Evolutionary conservation across 345 rosid species (phyloP).

Genomic region (Murraya paniculata): DNA sequence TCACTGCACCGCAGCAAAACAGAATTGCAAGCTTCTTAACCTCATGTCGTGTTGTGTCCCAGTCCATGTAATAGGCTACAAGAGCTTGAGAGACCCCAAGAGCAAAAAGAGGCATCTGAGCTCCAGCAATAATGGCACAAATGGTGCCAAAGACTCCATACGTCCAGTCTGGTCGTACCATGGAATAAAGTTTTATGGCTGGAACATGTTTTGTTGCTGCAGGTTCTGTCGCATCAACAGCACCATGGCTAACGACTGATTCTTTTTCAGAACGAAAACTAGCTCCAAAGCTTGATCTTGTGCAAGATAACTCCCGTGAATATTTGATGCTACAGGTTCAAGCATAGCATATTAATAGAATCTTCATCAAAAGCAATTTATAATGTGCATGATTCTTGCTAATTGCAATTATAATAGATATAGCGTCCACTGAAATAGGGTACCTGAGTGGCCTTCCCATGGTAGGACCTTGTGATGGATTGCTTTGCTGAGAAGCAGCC

Average conservation of each 20-base stretch:
- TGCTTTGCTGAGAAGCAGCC: constrained; percentile 54
- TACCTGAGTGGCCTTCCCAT: constrained; percentile 71
- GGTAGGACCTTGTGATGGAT: constrained; percentile 56
- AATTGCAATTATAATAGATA: not conserved
- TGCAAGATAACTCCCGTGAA: constrained; percentile 68
- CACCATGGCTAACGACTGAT: constrained; percentile 40
- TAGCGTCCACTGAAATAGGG: not conserved
- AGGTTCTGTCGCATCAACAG: constrained; percentile 43
- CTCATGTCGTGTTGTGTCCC: constrained; percentile 72
- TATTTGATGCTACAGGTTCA: constrained; percentile 39
- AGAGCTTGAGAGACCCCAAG: constrained; percentile 94
- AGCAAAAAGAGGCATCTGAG: constrained; percentile 95
- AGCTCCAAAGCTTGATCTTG: constrained; percentile 57
- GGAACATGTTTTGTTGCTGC: constrained; percentile 43
- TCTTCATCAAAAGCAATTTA: not conserved
- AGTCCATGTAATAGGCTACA: constrained; percentile 72
- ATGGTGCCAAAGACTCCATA: constrained; percentile 72
- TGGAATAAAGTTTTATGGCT: constrained; percentile 60
- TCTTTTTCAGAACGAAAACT: constrained; percentile 90
- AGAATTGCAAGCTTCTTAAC: constrained; percentile 68
- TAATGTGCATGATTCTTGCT: not conserved
- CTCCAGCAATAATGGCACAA: constrained; percentile 74
- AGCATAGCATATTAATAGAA: not conserved
- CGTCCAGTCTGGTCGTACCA: constrained; percentile 85
- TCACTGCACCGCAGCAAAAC: constrained; percentile 61